Evolutionary conservation across 345 rosid species (phyloP).

Genomic region (Citrus sinensis): DNA sequence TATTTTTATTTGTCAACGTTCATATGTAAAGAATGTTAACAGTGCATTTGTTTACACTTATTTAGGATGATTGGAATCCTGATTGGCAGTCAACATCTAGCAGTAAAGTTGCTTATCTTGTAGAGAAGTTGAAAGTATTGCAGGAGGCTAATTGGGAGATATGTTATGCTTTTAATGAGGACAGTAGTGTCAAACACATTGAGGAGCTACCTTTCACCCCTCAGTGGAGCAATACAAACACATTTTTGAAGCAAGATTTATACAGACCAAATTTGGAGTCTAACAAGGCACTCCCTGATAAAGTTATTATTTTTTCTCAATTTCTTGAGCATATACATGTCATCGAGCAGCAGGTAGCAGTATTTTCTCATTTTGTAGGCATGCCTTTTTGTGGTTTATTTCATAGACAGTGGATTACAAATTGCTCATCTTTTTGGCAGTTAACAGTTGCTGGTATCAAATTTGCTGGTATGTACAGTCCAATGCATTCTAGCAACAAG

Average conservation of each 20-base stretch:
- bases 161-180: conserved; percentile 22
- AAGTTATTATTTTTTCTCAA: conserved; percentile 90
- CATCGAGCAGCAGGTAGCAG: conserved; percentile 79
- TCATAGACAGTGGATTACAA: not conserved
- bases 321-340: conserved; percentile 93
- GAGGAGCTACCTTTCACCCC: conserved; percentile 21
- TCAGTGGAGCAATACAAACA: conserved; percentile 18
- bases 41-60: conserved; percentile 25
- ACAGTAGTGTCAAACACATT: conserved; percentile 18
- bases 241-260: conserved; percentile 17
- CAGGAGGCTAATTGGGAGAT: conserved; percentile 41
- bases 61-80: conserved; percentile 94
- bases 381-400: not conserved
- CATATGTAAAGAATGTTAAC: conserved; percentile 3
- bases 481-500: conserved; percentile 79
- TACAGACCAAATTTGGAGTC: conserved; percentile 27
- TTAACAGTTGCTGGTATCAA: conserved; percentile 74
- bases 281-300: conserved; percentile 39
- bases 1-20: not conserved
- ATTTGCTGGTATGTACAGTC: conserved; percentile 77
- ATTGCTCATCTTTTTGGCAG: conserved; percentile 30
- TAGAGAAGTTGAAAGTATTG: conserved; percentile 63
- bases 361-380: conserved; percentile 7
- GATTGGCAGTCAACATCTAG: conserved; percentile 98
- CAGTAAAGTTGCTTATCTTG: conserved; percentile 85